Conservation (phyloP, 2,329 filamentous ascomycete species). For the Apiospora hydei region DNA sequence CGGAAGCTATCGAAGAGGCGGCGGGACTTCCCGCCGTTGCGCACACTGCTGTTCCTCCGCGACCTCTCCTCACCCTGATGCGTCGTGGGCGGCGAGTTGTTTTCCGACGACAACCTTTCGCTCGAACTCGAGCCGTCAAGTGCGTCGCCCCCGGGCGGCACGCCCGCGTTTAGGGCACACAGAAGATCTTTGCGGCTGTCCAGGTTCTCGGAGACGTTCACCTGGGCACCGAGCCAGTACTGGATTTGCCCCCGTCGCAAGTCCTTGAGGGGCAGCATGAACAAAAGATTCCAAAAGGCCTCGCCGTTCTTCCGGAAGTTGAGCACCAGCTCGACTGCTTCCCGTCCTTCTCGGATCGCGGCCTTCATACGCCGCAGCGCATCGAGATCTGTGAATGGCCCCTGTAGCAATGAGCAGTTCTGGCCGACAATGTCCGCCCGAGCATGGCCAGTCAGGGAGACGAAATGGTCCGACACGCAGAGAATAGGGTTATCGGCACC, state of each 20-base stretch:
- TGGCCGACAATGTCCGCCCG: constrained; percentile 55
- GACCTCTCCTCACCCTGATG: background rate
- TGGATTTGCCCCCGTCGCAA: constrained; percentile 50
- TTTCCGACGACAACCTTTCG: constrained; percentile 27
- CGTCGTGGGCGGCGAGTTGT: background rate
- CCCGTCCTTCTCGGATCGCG: constrained; percentile 35
- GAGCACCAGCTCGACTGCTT: constrained; percentile 56
- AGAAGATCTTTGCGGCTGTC: constrained; percentile 59
- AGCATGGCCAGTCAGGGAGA: constrained; percentile 57
- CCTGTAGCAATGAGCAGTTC: constrained; percentile 60
- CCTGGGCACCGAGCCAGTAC: constrained; percentile 63
- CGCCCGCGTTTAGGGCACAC: constrained; percentile 52
- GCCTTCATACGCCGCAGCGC: constrained; percentile 48
- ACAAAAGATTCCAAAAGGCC: constrained; percentile 65
- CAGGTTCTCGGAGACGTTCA: constrained; percentile 63
- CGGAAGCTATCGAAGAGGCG: constrained; percentile 26
- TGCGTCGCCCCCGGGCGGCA: constrained; percentile 43
- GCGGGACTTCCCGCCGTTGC: background rate
- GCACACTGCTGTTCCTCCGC: background rate
- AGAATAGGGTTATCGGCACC: constrained; percentile 58
- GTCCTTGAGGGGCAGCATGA: constrained; percentile 59
- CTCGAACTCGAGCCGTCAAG: constrained; percentile 33
- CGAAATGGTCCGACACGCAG: constrained; percentile 59
- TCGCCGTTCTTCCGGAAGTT: constrained; percentile 59
- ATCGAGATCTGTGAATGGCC: constrained; percentile 51